Evolutionary conservation across 208 protist genomes (phyloP).

Genomic region (Crithidia acanthocephali): DNA sequence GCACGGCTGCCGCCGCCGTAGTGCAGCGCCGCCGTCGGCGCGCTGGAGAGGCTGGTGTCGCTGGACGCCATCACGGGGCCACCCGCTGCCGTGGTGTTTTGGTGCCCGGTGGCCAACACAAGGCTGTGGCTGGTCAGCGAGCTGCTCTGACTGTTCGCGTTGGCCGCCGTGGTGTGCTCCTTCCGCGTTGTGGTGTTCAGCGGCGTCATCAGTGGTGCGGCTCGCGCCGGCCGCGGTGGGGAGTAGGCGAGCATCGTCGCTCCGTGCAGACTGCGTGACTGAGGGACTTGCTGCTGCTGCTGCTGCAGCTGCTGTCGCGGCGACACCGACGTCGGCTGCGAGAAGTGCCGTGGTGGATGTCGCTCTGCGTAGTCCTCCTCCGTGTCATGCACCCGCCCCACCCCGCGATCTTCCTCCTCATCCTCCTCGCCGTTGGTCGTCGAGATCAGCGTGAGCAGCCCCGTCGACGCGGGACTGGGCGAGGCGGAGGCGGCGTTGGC

Average conservation of each 20-base stretch:
- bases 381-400: slow-evolving; percentile 4
- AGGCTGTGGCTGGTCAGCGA: slow-evolving; percentile 13
- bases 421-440: slow-evolving; percentile 3
- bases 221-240: neutral
- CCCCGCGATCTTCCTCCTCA: slow-evolving; percentile 5
- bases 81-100: neutral
- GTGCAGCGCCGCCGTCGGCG: slow-evolving; percentile 1
- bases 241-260: neutral
- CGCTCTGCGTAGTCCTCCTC: slow-evolving; percentile 1
- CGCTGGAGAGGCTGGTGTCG: neutral
- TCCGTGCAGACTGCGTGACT: neutral
- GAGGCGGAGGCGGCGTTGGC: neutral
- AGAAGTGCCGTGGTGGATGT: neutral
- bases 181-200: neutral
- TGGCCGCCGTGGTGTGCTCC: neutral
- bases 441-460: slow-evolving; percentile 2
- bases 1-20: neutral
- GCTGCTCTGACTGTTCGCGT: slow-evolving; percentile 14
- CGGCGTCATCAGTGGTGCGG: slow-evolving; percentile 4
- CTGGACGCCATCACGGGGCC: neutral
- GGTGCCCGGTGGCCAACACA: neutral
- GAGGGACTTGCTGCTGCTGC: neutral
- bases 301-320: neutral
- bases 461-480: neutral
- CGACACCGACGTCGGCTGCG: neutral